Evolutionary conservation across 352 stramenopile genomes (phyloP), one percentile per base, ranked within the genome.

Genomic region (Phytophthora citricola): DNA sequence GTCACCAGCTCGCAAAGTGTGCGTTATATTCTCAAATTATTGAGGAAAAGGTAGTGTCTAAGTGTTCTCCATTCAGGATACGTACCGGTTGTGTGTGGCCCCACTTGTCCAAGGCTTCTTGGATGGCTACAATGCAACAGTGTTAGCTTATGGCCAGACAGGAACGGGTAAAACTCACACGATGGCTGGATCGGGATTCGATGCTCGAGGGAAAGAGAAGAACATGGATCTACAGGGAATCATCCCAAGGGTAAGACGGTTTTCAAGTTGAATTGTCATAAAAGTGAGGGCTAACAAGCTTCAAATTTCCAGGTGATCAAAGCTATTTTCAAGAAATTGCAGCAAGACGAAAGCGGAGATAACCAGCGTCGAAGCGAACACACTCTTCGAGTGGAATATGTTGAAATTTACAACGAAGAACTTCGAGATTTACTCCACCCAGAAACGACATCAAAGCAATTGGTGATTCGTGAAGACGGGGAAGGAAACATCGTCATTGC

Each of bases 361-460:
- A 75, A 74, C 40, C 68, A 76, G 26, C 32, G 48, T 26, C 51
- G 47, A 43, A 56, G 45, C 24, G 89, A 98, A 51, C 95, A 95
- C 58, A 85, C 83, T n/a, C 73, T 99, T 12, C 81, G 91, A 14
- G 90, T 98, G 36, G 97, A 97, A 24, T 99, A 98, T 71, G 83
- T 99, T 45, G 97, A 99, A 86, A 97, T 99, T 57, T 99, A 99
- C 82, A 99, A 99, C 58, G 97, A 99, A 87, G 92, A 98, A 55
- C 82, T 99, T 9, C 85, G 93, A 4, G 97, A 99, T 68, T 76
- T 99, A 29, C 81, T 99, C 6, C 91, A 92, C 32, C 79, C 83
- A 0, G 85, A 95, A 50, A 95, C 82, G 0, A 70, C 83, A 0
- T 85, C 81, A 34, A 94, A 92, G 72, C 83, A 93, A 75, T 56